These are phyloP conservation scores for Endocladia muricata DNA, from an alignment of 31 red algal genomes.

Conservation along the genomic window DNA sequence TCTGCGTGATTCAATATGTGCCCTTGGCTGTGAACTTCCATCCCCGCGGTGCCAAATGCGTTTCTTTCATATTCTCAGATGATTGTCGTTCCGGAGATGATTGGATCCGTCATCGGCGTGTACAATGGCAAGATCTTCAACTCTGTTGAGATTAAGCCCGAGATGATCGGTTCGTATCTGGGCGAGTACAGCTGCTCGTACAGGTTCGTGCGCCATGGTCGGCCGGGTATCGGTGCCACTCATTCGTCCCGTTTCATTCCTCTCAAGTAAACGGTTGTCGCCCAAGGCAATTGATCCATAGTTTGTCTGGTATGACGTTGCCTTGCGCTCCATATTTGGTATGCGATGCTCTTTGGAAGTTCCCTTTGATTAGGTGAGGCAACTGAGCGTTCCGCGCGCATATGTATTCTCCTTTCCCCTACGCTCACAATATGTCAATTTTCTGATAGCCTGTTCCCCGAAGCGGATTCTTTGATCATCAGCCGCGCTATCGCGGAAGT, in stretches of 20 bases:
- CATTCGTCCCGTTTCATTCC: constrained; percentile 98
- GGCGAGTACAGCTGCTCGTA: constrained; percentile 92
- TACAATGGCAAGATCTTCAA: constrained; percentile 98
- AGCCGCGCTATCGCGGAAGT: too few relatives aligned
- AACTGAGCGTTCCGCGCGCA: too few relatives aligned
- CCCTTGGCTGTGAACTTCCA: too few relatives aligned
- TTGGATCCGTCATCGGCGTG: constrained; percentile 92
- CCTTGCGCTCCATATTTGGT: background rate
- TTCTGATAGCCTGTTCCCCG: too few relatives aligned
- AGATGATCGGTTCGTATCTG: constrained; percentile 76
- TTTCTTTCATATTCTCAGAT: too few relatives aligned
- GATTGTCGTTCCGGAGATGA: constrained; percentile 99
- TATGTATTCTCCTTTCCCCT: too few relatives aligned
- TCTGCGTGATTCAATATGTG: too few relatives aligned
- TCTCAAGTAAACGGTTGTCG: constrained; percentile 72
- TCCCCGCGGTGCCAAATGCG: too few relatives aligned
- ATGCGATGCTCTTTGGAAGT: background rate
- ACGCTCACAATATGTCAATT: too few relatives aligned
- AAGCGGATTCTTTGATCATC: too few relatives aligned
- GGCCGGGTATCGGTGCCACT: constrained; percentile 97
- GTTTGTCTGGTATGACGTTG: background rate
- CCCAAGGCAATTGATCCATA: background rate
- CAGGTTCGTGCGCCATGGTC: constrained; percentile 95
- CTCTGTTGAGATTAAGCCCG: constrained; percentile 95
- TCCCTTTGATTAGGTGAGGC: background rate